Evolutionary conservation across 768 basidiomycete genomes (phyloP).

Genomic region (Boletus rufocinnamomeus): DNA sequence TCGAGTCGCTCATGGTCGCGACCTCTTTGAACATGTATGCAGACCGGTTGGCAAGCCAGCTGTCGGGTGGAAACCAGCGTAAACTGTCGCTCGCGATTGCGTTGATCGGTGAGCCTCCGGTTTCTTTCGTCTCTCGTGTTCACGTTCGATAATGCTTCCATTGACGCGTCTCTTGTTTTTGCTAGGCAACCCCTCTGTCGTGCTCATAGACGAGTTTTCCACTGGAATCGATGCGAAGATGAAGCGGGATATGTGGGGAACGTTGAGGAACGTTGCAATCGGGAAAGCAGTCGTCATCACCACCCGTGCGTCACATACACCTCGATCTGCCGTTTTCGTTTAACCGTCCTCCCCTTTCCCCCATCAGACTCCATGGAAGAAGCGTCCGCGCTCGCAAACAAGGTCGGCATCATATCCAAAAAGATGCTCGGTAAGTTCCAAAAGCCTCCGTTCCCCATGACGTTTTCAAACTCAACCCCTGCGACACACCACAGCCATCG

Average conservation of each 20-base stretch:
- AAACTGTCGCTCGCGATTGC: slow-evolving; percentile 78
- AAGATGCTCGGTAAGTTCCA: slow-evolving; percentile 58
- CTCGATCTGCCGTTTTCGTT: not conserved
- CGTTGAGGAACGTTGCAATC: slow-evolving; percentile 59
- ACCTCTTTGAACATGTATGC: slow-evolving; percentile 63
- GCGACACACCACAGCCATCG: slow-evolving; percentile 51
- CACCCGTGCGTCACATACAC: slow-evolving; percentile 51
- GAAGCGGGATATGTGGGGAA: slow-evolving; percentile 84
- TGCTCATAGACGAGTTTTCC: slow-evolving; percentile 83
- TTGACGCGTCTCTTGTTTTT: not conserved
- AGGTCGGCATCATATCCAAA: slow-evolving; percentile 75
- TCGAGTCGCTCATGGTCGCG: slow-evolving; percentile 57
- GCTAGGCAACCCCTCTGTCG: slow-evolving; percentile 72
- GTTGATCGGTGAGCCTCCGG: slow-evolving; percentile 51
- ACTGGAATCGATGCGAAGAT: slow-evolving; percentile 83
- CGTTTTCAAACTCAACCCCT: not conserved
- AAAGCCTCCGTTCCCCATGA: not conserved
- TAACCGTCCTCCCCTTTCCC: not conserved
- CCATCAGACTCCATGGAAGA: slow-evolving; percentile 78
- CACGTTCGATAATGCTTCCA: too few relatives aligned
- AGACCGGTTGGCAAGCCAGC: slow-evolving; percentile 68
- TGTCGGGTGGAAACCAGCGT: slow-evolving; percentile 80
- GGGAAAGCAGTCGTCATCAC: slow-evolving; percentile 75
- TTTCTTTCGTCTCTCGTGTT: not conserved
- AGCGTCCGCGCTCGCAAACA: slow-evolving; percentile 72